Percentiles rank a stretch among this genome's conserved stretches.
Evolutionary conservation across 148 eudicot genomes (phyloP).

Genomic region (Silene latifolia): DNA sequence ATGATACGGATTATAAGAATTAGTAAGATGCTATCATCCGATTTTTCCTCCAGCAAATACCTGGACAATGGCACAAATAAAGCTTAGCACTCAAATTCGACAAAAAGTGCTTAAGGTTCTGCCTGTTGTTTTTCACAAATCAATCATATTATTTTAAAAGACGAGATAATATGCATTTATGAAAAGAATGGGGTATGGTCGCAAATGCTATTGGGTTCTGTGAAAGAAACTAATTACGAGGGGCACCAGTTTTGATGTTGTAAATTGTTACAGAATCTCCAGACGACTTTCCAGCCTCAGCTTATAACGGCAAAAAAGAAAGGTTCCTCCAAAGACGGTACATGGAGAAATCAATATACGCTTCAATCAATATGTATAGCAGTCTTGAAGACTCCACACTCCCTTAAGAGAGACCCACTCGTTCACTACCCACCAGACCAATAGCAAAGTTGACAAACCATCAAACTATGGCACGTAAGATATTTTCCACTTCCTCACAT

Average conservation of each 20-base stretch:
- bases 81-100: constrained; percentile 24
- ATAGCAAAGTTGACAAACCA: not conserved
- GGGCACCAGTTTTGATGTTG: not conserved
- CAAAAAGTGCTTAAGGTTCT: not conserved
- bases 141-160: not conserved
- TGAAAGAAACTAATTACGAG: not conserved
- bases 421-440: constrained; percentile 9
- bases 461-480: not conserved
- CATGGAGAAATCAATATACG: not conserved
- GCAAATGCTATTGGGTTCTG: not conserved
- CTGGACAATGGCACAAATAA: constrained; percentile 42
- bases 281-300: not conserved
- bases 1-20: constrained; percentile 81
- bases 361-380: not conserved
- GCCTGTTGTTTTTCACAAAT: not conserved
- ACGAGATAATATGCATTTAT: not conserved
- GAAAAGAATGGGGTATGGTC: not conserved
- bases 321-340: not conserved
- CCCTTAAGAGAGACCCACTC: not conserved
- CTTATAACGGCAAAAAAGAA: not conserved
- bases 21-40: constrained; percentile 89
- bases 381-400: not conserved
- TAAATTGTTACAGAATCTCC: not conserved
- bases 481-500: not conserved
- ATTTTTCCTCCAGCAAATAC: constrained; percentile 76